Evolutionary conservation across 345 rosid species (phyloP).

Genomic region (Barbarea vulgaris): DNA sequence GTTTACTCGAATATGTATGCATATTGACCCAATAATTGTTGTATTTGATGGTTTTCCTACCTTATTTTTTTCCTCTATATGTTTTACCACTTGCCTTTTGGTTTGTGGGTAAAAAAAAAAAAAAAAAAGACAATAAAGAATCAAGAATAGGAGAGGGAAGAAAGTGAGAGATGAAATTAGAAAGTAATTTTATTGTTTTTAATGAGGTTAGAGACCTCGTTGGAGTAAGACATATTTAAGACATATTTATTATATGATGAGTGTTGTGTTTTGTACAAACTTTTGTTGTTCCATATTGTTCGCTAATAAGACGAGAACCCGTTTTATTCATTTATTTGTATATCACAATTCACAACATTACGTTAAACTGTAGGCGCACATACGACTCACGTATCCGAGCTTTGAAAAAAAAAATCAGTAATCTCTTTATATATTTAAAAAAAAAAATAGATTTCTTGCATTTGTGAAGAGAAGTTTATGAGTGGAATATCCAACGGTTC

Average conservation of each 20-base stretch:
- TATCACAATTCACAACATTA: background rate
- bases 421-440: background rate
- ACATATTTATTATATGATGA: too few relatives aligned
- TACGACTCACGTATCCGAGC: background rate
- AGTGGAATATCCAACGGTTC: background rate
- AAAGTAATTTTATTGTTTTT: conserved; percentile 28
- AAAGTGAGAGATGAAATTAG: conserved; percentile 21
- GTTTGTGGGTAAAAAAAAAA: conserved; percentile 26
- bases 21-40: conserved; percentile 38
- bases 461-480: background rate
- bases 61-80: conserved; percentile 29
- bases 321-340: background rate
- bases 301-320: conserved; percentile 1
- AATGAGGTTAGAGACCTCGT: conserved; percentile 33
- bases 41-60: conserved; percentile 37
- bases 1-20: conserved; percentile 35
- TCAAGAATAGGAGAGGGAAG: conserved; percentile 20
- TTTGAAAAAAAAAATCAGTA: background rate
- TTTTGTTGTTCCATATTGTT: conserved; percentile 4
- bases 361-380: background rate
- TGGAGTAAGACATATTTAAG: conserved; percentile 36
- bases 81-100: conserved; percentile 40
- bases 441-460: background rate
- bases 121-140: conserved; percentile 6
- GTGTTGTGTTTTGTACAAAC: conserved; percentile 31